Evolutionary conservation across 257 asterid species (phyloP).

Genomic region (Jacaranda mimosifolia): DNA sequence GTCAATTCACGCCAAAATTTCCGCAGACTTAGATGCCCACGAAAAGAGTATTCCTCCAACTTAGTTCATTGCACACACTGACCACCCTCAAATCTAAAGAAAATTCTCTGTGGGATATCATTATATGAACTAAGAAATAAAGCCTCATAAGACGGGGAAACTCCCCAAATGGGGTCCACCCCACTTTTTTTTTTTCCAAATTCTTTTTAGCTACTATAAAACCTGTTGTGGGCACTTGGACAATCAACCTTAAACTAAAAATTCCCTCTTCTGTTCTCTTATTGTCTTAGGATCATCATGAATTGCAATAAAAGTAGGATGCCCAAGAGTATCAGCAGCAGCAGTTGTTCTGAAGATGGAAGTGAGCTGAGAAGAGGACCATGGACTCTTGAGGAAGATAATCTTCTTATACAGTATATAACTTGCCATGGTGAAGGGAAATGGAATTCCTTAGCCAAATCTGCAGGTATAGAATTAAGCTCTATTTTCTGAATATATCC

Average conservation of each 20-base stretch:
- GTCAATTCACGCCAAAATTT: slow-evolving; percentile 36
- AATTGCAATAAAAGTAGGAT: slow-evolving; percentile 31
- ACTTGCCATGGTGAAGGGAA: slow-evolving; percentile 77
- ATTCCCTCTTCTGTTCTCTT: slow-evolving; percentile 5
- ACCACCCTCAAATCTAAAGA: slow-evolving; percentile 35
- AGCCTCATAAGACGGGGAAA: slow-evolving; percentile 38
- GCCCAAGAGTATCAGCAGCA: neutral
- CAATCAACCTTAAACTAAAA: slow-evolving; percentile 25
- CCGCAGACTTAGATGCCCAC: slow-evolving; percentile 43
- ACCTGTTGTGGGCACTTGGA: slow-evolving; percentile 28
- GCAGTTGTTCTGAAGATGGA: slow-evolving; percentile 49
- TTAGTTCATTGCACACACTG: slow-evolving; percentile 45
- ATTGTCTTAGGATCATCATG: slow-evolving; percentile 20
- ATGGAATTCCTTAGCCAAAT: slow-evolving; percentile 76
- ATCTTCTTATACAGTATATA: slow-evolving; percentile 65
- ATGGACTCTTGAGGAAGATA: slow-evolving; percentile 88
- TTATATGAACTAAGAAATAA: slow-evolving; percentile 16
- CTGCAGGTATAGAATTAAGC: slow-evolving; percentile 50
- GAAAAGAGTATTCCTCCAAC: slow-evolving; percentile 40
- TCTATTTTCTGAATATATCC: neutral
- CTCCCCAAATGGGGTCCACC: slow-evolving; percentile 41
- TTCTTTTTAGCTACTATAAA: slow-evolving; percentile 54
- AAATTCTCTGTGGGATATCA: slow-evolving; percentile 43
- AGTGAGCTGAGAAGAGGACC: slow-evolving; percentile 77
- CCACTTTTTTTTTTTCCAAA: neutral